Evolutionary conservation across 768 basidiomycete genomes (phyloP).

Genomic region (Hygrophoropsis aurantiaca): DNA sequence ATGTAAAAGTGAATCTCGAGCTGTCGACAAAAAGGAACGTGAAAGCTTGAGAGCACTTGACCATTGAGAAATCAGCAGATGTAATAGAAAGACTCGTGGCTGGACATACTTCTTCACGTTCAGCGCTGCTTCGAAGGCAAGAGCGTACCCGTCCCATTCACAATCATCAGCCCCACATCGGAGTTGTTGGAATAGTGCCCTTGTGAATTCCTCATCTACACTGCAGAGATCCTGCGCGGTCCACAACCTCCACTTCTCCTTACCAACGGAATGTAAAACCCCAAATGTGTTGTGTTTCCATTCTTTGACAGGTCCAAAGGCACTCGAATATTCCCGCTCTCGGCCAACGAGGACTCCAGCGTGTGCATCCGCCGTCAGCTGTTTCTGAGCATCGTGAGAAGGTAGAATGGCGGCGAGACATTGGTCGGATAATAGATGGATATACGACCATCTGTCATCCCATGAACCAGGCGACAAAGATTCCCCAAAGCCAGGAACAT

Average conservation of each 20-base stretch:
- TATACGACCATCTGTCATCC: conserved; percentile 71
- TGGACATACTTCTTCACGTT: conserved; percentile 61
- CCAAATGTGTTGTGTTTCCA: conserved; percentile 59
- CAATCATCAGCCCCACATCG: conserved; percentile 46
- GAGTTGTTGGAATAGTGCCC: conserved; percentile 60
- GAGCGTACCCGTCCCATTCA: conserved; percentile 63
- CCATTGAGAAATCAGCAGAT: too few species aligned
- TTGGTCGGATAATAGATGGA: conserved; percentile 42
- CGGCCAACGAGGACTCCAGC: conserved; percentile 68
- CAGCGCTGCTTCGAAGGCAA: conserved; percentile 67
- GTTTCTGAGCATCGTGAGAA: conserved; percentile 23
- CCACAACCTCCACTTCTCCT: conserved; percentile 42
- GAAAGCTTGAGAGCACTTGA: conserved; percentile 70
- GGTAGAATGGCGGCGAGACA: conserved; percentile 59
- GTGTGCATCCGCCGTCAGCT: conserved; percentile 54
- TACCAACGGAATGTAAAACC: conserved; percentile 49
- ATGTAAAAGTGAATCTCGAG: conserved; percentile 55
- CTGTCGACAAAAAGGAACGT: conserved; percentile 54
- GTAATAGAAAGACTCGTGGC: too few species aligned
- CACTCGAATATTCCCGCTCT: conserved; percentile 57
- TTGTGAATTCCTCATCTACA: conserved; percentile 50
- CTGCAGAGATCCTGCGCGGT: conserved; percentile 46
- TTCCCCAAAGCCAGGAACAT: conserved; percentile 63
- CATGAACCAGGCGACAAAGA: conserved; percentile 42
- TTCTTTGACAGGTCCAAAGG: conserved; percentile 67